Conservation (phyloP, 768 basidiomycete species). For the Mycena filopes region DNA sequence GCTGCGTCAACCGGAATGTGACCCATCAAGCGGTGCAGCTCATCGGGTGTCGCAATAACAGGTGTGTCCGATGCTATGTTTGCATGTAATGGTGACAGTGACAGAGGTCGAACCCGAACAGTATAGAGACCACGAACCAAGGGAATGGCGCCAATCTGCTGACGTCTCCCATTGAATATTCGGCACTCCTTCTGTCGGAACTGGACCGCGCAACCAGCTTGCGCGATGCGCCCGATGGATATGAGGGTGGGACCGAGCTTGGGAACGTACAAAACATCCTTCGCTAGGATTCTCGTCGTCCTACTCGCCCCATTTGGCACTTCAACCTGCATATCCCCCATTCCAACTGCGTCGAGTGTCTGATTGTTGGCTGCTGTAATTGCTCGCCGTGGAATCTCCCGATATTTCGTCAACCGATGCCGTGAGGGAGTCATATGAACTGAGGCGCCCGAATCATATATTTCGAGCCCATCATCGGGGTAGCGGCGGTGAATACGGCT, state of each 20-base stretch:
- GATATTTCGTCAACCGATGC: slow-evolving; percentile 42
- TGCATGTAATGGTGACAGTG: not conserved
- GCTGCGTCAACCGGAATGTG: slow-evolving; percentile 38
- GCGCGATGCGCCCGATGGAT: slow-evolving; percentile 41
- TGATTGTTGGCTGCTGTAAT: slow-evolving; percentile 45
- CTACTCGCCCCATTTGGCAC: slow-evolving; percentile 36
- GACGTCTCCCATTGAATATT: slow-evolving; percentile 25
- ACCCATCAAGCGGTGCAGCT: slow-evolving; percentile 41
- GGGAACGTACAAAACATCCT: slow-evolving; percentile 44
- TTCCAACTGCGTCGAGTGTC: slow-evolving; percentile 41
- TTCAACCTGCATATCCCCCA: not conserved
- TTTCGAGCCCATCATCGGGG: slow-evolving; percentile 32
- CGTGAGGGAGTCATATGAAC: slow-evolving; percentile 48
- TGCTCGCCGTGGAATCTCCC: slow-evolving; percentile 36
- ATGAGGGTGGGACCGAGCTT: slow-evolving; percentile 43
- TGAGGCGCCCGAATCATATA: slow-evolving; percentile 51
- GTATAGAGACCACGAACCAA: slow-evolving; percentile 22
- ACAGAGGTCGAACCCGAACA: not conserved
- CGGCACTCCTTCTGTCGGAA: slow-evolving; percentile 37
- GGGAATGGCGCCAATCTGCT: slow-evolving; percentile 10
- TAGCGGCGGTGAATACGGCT: too few species aligned
- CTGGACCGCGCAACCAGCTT: slow-evolving; percentile 35
- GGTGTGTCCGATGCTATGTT: not conserved
- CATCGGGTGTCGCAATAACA: slow-evolving; percentile 30
- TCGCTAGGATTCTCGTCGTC: slow-evolving; percentile 35